Conservation (phyloP, 169 alveolate species). For the Plasmodium vivax region DNA sequence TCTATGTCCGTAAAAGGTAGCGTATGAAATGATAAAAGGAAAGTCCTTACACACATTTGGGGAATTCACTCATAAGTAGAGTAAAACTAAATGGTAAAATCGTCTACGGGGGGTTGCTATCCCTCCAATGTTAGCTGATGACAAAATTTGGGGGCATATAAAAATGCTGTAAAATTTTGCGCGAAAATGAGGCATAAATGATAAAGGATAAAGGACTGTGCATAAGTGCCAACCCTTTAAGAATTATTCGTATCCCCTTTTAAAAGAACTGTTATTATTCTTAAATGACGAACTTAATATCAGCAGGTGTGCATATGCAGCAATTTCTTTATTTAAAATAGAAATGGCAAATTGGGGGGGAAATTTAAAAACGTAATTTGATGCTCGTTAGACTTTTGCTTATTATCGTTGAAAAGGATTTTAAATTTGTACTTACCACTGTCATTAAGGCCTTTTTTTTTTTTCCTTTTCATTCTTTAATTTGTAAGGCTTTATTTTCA, state of each 20-base stretch:
- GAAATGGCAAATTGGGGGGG: constrained; percentile 14
- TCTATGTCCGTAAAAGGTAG: not conserved
- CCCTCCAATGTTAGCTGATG: not conserved
- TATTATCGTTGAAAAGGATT: not conserved
- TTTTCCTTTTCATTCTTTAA: constrained; percentile 6
- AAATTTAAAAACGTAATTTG: constrained; percentile 1
- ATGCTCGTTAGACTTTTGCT: constrained; percentile 5
- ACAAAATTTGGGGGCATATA: not conserved
- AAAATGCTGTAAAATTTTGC: not conserved
- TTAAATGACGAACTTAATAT: not conserved
- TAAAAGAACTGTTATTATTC: constrained; percentile 7
- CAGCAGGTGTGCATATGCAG: constrained; percentile 24
- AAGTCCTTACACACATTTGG: not conserved
- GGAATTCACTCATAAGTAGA: constrained; percentile 6
- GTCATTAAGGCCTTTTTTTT: not conserved
- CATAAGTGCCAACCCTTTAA: not conserved
- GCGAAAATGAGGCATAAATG: not conserved
- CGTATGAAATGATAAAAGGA: not conserved
- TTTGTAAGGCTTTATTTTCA: not conserved
- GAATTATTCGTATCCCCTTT: constrained; percentile 11
- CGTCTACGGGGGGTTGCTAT: not conserved
- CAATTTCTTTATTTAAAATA: not conserved
- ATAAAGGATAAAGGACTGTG: not conserved
- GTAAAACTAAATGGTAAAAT: not conserved
- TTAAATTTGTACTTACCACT: not conserved